A percentile compares a stretch with the other conserved stretches of the same genome.
These are phyloP conservation scores for Suillus clintonianus DNA, from an alignment of 768 basidiomycete species.

Conservation along the genomic window DNA sequence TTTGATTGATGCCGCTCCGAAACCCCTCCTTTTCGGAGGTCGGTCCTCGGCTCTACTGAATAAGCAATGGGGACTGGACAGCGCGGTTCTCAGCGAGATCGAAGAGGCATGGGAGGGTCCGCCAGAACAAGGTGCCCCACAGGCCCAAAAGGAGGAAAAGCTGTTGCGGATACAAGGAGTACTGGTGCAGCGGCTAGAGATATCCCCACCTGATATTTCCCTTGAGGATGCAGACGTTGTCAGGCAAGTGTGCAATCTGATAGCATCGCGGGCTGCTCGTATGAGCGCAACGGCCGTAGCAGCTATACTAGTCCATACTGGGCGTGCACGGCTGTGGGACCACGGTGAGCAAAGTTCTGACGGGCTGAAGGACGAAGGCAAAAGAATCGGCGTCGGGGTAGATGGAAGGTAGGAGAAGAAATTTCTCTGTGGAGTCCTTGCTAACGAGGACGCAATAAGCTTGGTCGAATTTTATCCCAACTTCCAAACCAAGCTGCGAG, in stretches of 20 bases:
- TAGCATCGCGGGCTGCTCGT: conserved; percentile 79
- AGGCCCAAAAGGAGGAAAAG: conserved; percentile 26
- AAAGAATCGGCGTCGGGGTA: conserved; percentile 78
- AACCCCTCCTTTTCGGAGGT: conserved; percentile 77
- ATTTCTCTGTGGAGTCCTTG: not conserved
- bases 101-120: conserved; percentile 72
- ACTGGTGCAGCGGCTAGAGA: conserved; percentile 58
- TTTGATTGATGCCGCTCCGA: conserved; percentile 75
- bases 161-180: conserved; percentile 60
- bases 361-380: conserved; percentile 37
- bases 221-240: conserved; percentile 74
- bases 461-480: conserved; percentile 91
- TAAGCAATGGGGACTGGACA: conserved; percentile 92
- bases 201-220: conserved; percentile 45
- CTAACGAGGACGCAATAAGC: conserved; percentile 40
- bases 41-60: conserved; percentile 73
- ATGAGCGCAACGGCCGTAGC: conserved; percentile 89
- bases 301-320: conserved; percentile 81
- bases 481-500: conserved; percentile 75
- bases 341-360: conserved; percentile 24
- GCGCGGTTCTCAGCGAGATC: conserved; percentile 85
- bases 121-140: conserved; percentile 12
- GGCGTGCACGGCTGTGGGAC: conserved; percentile 56
- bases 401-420: conserved; percentile 75
- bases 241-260: conserved; percentile 74